Evolutionary conservation across 2,329 filamentous ascomycete genomes (phyloP), one percentile per base, ranked within the genome.

Genomic region (Lecanicillium sp.): DNA sequence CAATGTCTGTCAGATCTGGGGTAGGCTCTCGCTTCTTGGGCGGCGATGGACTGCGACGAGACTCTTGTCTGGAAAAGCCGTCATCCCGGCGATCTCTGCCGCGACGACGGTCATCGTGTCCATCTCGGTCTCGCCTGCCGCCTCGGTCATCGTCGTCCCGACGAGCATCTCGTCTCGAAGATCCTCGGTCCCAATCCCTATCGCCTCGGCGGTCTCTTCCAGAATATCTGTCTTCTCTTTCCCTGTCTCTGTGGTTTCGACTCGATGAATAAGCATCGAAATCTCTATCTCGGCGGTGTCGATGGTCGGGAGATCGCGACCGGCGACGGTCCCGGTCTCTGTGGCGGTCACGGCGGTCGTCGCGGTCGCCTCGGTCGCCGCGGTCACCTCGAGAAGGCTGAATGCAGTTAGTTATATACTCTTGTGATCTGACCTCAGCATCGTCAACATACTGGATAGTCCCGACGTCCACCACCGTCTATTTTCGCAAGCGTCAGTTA

Each of bases 21-120:
- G 92, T 98, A 7, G 92, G 87, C 62, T 98, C 92, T 60, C 86
- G 83, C 67, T 90, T 92, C 70, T 94, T 94, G 19, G 85, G 84
- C 28, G 88, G 85, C 32, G 82, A 84, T 14, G 83, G 78, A 53
- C 85, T 94, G 50, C 85, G 80, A 52, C 78, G 81, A 51, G 71
- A 66, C 49, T 76, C 69, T 22, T 71, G 64, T 37, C 60, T 53
- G 13, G 60, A 59, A 38, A 56, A 59, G 9, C 52, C 61, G 33
- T 58, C 61, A 7, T 65, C 61, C 17, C 60, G 56, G 46, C 64
- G 57, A 32, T 70, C 67, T 44, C 68, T 61, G 25, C 70, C 67
- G 33, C 66, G 67, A 41, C 66, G 65, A 53, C 78, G 61, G 50
- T 82, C 63, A 30, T 67, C 63, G 20, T 51, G 59, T 13, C 54